Evolutionary conservation across 768 basidiomycete species (phyloP).

Genomic region (Suillus decipiens): DNA sequence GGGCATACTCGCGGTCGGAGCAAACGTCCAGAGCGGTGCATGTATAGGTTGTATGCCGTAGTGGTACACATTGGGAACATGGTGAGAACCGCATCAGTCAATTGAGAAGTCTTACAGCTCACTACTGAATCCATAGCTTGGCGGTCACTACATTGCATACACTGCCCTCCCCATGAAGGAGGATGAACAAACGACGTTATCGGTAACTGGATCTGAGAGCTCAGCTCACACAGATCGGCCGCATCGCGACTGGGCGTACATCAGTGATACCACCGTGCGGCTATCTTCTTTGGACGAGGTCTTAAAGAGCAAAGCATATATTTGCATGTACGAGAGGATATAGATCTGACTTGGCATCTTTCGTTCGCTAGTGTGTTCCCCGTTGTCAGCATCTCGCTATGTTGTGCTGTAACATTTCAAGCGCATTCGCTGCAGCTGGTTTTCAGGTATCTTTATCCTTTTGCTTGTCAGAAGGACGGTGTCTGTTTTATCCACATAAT

Average conservation of each 20-base stretch:
- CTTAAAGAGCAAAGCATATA: slow-evolving; percentile 86
- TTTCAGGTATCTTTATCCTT: slow-evolving; percentile 6
- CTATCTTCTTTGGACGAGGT: slow-evolving; percentile 85
- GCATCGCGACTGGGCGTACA: slow-evolving; percentile 80
- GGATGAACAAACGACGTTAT: not conserved
- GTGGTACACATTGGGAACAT: slow-evolving; percentile 88
- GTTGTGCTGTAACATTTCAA: not conserved
- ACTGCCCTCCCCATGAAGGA: slow-evolving; percentile 59
- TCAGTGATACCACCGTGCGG: slow-evolving; percentile 88
- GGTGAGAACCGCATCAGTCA: slow-evolving; percentile 44
- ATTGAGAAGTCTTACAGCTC: slow-evolving; percentile 8
- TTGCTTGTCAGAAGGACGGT: not conserved
- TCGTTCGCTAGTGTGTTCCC: not conserved
- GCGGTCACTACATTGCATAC: slow-evolving; percentile 89
- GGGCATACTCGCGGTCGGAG: slow-evolving; percentile 25
- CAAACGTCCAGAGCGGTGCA: slow-evolving; percentile 41
- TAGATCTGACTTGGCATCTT: slow-evolving; percentile 24
- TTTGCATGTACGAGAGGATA: slow-evolving; percentile 89
- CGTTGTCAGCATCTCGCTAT: not conserved
- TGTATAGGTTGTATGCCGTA: slow-evolving; percentile 77
- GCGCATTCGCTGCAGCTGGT: not conserved
- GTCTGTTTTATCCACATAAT: not conserved
- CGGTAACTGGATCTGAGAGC: slow-evolving; percentile 16
- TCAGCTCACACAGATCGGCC: slow-evolving; percentile 10
- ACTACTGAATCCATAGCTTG: slow-evolving; percentile 50